A percentile compares a stretch with the other conserved stretches of the same genome.
phyloP scores from a whole-genome alignment of 768 basidiomycete species.

The Leucosporidium scottii region DNA sequence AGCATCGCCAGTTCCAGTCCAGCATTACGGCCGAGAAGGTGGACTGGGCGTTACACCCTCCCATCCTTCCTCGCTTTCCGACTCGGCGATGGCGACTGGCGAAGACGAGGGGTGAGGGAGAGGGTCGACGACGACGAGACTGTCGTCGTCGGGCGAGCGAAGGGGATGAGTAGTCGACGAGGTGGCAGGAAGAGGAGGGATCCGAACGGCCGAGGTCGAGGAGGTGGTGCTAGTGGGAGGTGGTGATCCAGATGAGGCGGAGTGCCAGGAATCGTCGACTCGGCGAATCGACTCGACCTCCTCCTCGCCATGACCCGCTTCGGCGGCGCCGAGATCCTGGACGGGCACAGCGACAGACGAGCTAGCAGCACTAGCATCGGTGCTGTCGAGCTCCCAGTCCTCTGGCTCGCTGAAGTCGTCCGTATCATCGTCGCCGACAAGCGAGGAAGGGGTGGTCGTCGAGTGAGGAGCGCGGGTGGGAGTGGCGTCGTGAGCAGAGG shows the following conservation, averaged over 20 bases:
- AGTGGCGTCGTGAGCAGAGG: too few species aligned
- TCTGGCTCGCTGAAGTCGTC: slow-evolving; percentile 76
- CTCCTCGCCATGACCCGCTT: neutral
- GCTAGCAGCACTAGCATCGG: slow-evolving; percentile 13
- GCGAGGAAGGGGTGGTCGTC: slow-evolving; percentile 1
- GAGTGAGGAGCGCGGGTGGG: neutral
- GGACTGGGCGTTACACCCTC: neutral
- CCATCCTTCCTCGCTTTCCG: neutral
- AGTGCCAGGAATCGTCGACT: neutral
- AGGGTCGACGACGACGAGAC: neutral
- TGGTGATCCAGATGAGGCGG: neutral
- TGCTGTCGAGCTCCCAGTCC: slow-evolving; percentile 56
- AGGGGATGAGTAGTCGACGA: neutral
- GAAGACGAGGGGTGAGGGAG: neutral
- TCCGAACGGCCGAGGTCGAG: neutral
- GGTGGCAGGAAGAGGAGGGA: neutral
- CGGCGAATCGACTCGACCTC: neutral
- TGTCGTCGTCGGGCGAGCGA: neutral
- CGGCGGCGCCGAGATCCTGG: neutral
- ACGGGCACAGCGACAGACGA: neutral
- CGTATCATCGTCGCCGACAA: slow-evolving; percentile 45
- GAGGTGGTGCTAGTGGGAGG: neutral
- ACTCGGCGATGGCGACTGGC: neutral
- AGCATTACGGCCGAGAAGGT: too few species aligned
- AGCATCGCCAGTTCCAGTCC: too few species aligned